Percentiles rank a stretch among this genome's conserved stretches.
Evolutionary conservation across 1,284 basidiomycete genomes (phyloP).

Genomic region (Ceratobasidium sp.): DNA sequence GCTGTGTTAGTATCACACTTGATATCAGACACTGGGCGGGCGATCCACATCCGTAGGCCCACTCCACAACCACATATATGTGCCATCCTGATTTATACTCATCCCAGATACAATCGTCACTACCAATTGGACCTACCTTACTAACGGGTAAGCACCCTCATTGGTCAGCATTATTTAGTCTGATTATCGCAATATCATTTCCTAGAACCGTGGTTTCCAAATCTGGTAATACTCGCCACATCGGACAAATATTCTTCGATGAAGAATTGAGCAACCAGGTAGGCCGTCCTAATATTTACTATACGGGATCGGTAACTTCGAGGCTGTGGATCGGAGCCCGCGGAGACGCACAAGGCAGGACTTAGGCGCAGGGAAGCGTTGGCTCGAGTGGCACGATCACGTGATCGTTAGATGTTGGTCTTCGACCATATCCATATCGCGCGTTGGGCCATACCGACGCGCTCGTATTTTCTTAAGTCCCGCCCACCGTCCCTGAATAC

Average conservation of each 20-base stretch:
- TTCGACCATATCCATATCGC: too few species aligned
- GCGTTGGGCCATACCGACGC: too few species aligned
- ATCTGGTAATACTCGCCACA: slow-evolving; percentile 57
- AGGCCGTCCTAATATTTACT: too few species aligned
- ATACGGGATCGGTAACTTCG: too few species aligned
- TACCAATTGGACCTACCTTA: slow-evolving; percentile 13
- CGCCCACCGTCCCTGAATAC: too few species aligned
- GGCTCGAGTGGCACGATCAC: too few species aligned
- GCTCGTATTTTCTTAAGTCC: too few species aligned
- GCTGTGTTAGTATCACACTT: slow-evolving; percentile 51
- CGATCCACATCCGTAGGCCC: slow-evolving; percentile 53
- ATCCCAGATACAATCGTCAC: neutral
- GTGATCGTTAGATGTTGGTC: too few species aligned
- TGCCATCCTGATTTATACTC: neutral
- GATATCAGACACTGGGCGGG: slow-evolving; percentile 53
- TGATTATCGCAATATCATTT: slow-evolving; percentile 45
- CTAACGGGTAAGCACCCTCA: slow-evolving; percentile 1
- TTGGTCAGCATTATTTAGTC: neutral
- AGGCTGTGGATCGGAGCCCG: too few species aligned
- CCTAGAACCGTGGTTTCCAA: slow-evolving; percentile 52
- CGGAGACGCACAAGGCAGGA: too few species aligned
- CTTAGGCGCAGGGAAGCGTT: too few species aligned
- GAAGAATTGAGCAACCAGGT: slow-evolving; percentile 60
- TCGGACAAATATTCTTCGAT: slow-evolving; percentile 69
- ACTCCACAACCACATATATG: slow-evolving; percentile 45